A percentile compares a stretch with the other conserved stretches of the same genome.
Evolutionary conservation across 495 filamentous ascomycete genomes (phyloP).

Genomic region (Amorphotheca resinae): DNA sequence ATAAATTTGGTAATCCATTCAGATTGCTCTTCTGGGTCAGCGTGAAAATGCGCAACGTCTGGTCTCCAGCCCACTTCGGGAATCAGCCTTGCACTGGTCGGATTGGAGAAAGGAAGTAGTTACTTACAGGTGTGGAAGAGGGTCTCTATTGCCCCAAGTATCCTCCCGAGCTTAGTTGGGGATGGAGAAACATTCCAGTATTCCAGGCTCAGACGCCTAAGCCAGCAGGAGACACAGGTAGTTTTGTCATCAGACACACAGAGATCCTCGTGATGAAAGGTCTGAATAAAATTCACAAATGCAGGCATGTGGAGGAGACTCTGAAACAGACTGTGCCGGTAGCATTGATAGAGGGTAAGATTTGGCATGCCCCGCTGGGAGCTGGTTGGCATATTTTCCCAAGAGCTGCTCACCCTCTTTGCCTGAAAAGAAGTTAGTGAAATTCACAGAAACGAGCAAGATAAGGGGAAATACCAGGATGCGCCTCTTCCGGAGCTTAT

Average conservation of each 20-base stretch:
- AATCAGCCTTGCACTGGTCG: no score
- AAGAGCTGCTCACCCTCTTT: background rate
- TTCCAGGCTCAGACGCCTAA: background rate
- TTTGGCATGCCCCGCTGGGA: constrained; percentile 16
- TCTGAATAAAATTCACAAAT: constrained; percentile 27
- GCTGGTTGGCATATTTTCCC: constrained; percentile 6
- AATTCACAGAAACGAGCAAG: background rate
- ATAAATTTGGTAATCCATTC: constrained; percentile 10
- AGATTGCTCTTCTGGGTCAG: constrained; percentile 17
- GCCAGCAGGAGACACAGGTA: background rate
- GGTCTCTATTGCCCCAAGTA: background rate
- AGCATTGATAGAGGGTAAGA: constrained; percentile 25
- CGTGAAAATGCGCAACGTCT: constrained; percentile 6
- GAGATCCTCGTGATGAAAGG: constrained; percentile 8
- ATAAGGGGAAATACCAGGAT: constrained; percentile 1
- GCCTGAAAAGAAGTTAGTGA: constrained; percentile 2
- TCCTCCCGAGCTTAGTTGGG: background rate
- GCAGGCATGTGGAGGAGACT: constrained; percentile 30
- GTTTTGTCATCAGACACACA: constrained; percentile 2
- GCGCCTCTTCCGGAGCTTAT: constrained; percentile 1
- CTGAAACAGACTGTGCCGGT: constrained; percentile 30
- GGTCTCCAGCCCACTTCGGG: constrained; percentile 8
- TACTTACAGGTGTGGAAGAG: background rate
- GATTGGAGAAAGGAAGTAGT: background rate
- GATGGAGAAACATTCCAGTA: background rate